Evolutionary conservation across 305 asterid genomes (phyloP).

Genomic region (Fraxinus platypoda): DNA sequence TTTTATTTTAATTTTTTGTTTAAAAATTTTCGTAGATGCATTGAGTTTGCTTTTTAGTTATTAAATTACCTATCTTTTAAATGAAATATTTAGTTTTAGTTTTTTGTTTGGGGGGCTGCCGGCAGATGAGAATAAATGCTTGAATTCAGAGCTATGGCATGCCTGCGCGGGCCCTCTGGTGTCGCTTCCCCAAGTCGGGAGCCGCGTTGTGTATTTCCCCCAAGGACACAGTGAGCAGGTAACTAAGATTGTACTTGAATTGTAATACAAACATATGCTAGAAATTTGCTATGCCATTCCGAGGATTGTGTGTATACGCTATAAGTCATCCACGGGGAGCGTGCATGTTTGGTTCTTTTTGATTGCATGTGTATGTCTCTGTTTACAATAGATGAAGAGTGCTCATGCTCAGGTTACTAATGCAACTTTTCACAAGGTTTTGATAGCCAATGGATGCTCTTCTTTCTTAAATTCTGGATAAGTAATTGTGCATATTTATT

Average conservation of each 20-base stretch:
- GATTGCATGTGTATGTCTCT: neutral
- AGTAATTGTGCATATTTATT: neutral
- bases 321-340: neutral
- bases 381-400: neutral
- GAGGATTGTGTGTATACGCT: neutral
- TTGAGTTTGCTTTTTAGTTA: constrained; percentile 23
- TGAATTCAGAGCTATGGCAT: constrained; percentile 98
- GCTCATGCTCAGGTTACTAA: neutral
- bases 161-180: constrained; percentile 98
- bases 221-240: constrained; percentile 99
- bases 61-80: constrained; percentile 1
- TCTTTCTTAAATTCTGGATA: neutral
- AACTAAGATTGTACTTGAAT: neutral
- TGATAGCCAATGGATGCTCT: neutral
- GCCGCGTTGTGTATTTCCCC: constrained; percentile 88
- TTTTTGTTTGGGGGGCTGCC: constrained; percentile 6
- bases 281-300: neutral
- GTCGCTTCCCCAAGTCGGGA: constrained; percentile 82
- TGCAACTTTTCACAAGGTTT: neutral
- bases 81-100: constrained; percentile 1
- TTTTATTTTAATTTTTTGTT: neutral
- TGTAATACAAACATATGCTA: constrained; percentile 16
- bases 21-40: neutral
- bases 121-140: constrained; percentile 87
- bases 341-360: neutral